Evolutionary conservation across 202 grass and related monocot species (phyloP), one percentile per base, ranked within the genome.

Genomic region (Zizania palustris): DNA sequence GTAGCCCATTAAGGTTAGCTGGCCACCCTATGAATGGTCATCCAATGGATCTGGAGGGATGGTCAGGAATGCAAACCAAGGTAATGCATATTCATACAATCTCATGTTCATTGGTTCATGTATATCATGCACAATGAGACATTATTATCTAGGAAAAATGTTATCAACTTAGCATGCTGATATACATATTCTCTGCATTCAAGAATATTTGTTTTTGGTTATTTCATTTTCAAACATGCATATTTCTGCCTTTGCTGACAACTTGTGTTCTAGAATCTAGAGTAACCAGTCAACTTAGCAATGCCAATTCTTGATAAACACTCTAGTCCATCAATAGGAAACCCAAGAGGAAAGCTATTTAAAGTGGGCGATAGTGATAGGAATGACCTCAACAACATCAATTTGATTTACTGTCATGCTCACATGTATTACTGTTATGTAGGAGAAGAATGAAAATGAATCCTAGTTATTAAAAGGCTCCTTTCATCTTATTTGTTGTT

Each of bases 41-140:
- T 84, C 85, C 87, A 20, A 92, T 98, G 96, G 91, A 98, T 73
- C 46, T 95, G 54, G 91, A 98, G 63, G 80, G 87, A 28, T 90
- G 83, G 85, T 81, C 87, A 3, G 91, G 77, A 76, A 92, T 92
- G 80, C 87, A 92, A 80, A 90, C 83, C 42, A 87, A 98, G 89
- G 96, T 98, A 61, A 41, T 77, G 7, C 19, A 49, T 58, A 76
- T 76, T 59, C 59, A 80, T 60, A 21, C 59, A 36, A 59, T 19
- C 19, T 61, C 72, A 46, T 61, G 0, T 14, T 53, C 69, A 60
- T 81, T 83, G 14, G 5, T 40, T 83, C 78, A 43, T 45, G 28
- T 75, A 55, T 15, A 69, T 21, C 33, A 54, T 43, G 18, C 18
- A 64, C 28, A 64, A 11, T 7, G 48, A 50, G 10, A 76, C 12